These are phyloP conservation scores for Clarireedia sp. DNA, from an alignment of 2,329 filamentous ascomycete species.

Conservation along the genomic window DNA sequence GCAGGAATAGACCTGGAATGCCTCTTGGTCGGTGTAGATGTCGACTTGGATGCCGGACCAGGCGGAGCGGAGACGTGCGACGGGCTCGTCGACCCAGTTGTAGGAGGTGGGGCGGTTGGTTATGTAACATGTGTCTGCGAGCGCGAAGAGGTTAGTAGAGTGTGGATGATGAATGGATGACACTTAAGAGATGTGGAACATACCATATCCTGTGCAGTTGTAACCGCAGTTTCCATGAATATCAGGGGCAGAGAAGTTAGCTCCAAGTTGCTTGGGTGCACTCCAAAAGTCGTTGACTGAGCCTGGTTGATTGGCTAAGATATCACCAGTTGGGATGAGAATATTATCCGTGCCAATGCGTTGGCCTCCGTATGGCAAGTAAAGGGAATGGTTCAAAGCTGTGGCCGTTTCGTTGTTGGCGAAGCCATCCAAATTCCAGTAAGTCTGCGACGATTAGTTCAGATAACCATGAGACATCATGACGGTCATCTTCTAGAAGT, in stretches of 20 bases:
- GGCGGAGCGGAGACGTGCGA: conserved; percentile 60
- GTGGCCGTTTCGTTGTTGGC: conserved; percentile 60
- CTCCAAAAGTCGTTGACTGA: conserved; percentile 80
- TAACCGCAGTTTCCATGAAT: conserved; percentile 68
- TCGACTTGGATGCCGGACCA: conserved; percentile 81
- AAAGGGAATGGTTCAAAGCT: conserved; percentile 63
- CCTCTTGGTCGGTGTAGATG: conserved; percentile 74
- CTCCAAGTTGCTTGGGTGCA: conserved; percentile 68
- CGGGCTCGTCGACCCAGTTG: conserved; percentile 56
- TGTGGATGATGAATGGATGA: conserved; percentile 25
- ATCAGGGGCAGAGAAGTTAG: conserved; percentile 54
- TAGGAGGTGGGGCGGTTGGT: conserved; percentile 54
- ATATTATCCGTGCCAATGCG: conserved; percentile 62
- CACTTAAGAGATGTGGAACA: conserved; percentile 21
- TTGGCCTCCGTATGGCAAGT: conserved; percentile 65
- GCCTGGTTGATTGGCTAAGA: conserved; percentile 58
- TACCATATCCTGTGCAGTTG: conserved; percentile 79
- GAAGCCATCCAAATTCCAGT: conserved; percentile 80
- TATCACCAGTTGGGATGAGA: conserved; percentile 67
- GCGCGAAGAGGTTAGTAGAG: conserved; percentile 40
- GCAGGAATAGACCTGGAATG: conserved; percentile 84
- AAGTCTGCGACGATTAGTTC: conserved; percentile 43
- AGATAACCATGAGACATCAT: neutral
- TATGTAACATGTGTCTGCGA: conserved; percentile 57
- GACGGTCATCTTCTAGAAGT: neutral